A percentile compares a stretch with the other conserved stretches of the same genome.
These are phyloP conservation scores for Papiliotrema nemorosa DNA, from an alignment of 1,284 basidiomycete genomes.

Conservation along the genomic window DNA sequence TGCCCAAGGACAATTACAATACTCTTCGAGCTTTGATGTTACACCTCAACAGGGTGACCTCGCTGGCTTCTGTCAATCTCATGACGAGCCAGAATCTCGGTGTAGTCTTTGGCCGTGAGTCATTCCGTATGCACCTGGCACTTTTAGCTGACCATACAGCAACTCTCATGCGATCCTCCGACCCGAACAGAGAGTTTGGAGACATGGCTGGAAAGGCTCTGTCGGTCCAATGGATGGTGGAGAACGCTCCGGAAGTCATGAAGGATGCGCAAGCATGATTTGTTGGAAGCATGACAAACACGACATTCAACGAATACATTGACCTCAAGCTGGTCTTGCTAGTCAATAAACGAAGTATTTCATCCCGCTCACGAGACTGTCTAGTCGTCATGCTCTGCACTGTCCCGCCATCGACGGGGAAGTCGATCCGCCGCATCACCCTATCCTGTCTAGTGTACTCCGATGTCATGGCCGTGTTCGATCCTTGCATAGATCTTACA, in stretches of 20 bases:
- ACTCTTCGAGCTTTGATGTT: slow-evolving; percentile 79
- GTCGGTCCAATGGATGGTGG: slow-evolving; percentile 85
- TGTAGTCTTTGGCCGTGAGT: slow-evolving; percentile 99
- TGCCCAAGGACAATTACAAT: slow-evolving; percentile 82
- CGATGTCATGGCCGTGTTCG: too few relatives aligned
- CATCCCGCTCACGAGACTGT: too few relatives aligned
- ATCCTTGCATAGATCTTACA: too few relatives aligned
- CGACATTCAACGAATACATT: too few relatives aligned
- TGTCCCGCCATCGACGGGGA: too few relatives aligned
- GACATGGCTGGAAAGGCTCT: slow-evolving; percentile 87
- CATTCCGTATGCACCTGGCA: neutral
- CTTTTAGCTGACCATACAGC: slow-evolving; percentile 62
- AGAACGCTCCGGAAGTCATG: slow-evolving; percentile 66
- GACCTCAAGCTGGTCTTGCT: too few relatives aligned
- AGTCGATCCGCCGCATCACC: too few relatives aligned
- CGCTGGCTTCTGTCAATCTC: slow-evolving; percentile 69
- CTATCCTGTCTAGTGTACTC: too few relatives aligned
- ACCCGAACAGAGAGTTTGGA: slow-evolving; percentile 83
- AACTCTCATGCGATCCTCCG: slow-evolving; percentile 84
- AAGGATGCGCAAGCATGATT: slow-evolving; percentile 9
- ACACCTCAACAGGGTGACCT: slow-evolving; percentile 79
- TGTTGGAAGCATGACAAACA: too few relatives aligned
- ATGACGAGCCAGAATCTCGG: slow-evolving; percentile 96
- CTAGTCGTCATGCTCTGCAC: too few relatives aligned
- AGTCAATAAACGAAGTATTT: too few relatives aligned